Conservation (phyloP, 768 basidiomycete genomes). For the Suillus sp. region DNA sequence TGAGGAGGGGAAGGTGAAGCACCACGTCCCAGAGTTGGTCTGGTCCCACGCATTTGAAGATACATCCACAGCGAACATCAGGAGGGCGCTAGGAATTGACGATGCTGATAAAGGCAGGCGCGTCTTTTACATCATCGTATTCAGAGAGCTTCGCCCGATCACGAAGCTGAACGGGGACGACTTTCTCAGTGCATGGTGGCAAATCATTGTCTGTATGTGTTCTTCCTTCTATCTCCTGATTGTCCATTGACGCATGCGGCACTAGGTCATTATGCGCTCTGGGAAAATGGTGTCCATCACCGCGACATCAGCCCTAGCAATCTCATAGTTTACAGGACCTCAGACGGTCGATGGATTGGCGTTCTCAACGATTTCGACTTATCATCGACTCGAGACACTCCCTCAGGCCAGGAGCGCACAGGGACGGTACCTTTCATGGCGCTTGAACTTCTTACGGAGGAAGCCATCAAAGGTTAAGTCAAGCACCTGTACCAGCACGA, state of each 20-base stretch:
- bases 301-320: conserved; percentile 12
- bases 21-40: background rate
- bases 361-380: conserved; percentile 18
- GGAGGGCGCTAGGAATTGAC: background rate
- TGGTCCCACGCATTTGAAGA: conserved; percentile 1
- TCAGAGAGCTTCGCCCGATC: conserved; percentile 9
- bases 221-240: background rate
- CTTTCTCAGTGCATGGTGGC: conserved; percentile 9
- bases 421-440: conserved; percentile 18
- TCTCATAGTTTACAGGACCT: conserved; percentile 10
- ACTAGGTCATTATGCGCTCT: conserved; percentile 13
- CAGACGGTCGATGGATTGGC: background rate
- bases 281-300: background rate
- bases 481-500: conserved; percentile 1
- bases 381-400: background rate
- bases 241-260: background rate
- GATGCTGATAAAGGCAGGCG: conserved; percentile 10
- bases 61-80: conserved; percentile 3
- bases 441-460: conserved; percentile 1
- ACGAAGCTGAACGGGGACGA: background rate
- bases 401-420: conserved; percentile 9
- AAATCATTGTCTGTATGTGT: conserved; percentile 8
- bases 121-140: conserved; percentile 9
- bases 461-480: background rate
- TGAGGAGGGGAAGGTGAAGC: background rate